A percentile compares a stretch with the other conserved stretches of the same genome.
These are phyloP conservation scores for Fusarium abutilonis DNA, from an alignment of 2,329 filamentous ascomycete genomes.

Conservation along the genomic window DNA sequence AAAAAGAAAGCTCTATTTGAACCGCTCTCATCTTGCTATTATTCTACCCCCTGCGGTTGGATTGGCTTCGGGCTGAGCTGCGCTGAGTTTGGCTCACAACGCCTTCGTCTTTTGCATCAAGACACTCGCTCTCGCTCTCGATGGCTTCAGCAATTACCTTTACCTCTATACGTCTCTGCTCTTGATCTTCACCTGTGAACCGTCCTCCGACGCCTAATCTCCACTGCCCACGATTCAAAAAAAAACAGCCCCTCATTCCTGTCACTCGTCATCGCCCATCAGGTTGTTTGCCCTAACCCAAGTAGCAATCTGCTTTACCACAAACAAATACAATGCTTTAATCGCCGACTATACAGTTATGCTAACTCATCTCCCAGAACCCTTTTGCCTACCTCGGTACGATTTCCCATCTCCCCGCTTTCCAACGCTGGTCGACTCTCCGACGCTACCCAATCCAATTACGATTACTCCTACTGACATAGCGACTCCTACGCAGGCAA, in stretches of 20 bases:
- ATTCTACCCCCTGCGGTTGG: conserved; percentile 14
- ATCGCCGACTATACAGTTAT: conserved; percentile 10
- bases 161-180: not conserved
- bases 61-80: not conserved
- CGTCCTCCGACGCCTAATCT: conserved; percentile 1
- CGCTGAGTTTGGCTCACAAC: conserved; percentile 4
- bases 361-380: conserved; percentile 72
- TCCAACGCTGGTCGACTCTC: conserved; percentile 28
- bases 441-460: conserved; percentile 25
- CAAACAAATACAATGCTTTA: conserved; percentile 6
- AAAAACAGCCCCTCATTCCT: conserved; percentile 37
- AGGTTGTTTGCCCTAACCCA: conserved; percentile 39
- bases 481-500: conserved; percentile 58
- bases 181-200: not conserved
- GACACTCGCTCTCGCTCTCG: conserved; percentile 10
- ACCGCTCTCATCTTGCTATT: not conserved
- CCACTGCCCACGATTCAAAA: conserved; percentile 11
- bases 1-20: not conserved
- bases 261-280: conserved; percentile 31
- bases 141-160: conserved; percentile 25
- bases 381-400: conserved; percentile 98
- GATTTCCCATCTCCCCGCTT: conserved; percentile 46
- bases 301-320: conserved; percentile 12
- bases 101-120: conserved; percentile 6
- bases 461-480: conserved; percentile 43